Percentiles rank a stretch among this genome's conserved stretches.
Evolutionary conservation across 2,329 filamentous ascomycete genomes (phyloP).

Genomic region (Tolypocladium ophioglossoides): DNA sequence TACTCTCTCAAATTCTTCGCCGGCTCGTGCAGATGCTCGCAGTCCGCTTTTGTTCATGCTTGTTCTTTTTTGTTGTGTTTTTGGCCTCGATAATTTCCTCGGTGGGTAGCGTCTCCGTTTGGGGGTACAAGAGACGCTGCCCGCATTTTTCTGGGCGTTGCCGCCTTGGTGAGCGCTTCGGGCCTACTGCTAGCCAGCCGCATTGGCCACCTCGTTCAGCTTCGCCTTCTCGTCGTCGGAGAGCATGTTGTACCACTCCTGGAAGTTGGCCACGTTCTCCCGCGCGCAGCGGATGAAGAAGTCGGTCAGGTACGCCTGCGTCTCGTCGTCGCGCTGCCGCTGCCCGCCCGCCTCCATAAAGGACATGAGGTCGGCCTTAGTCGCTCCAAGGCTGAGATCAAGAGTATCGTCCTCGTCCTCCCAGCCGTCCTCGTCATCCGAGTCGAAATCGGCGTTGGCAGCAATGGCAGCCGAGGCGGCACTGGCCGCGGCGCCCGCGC

Average conservation of each 20-base stretch:
- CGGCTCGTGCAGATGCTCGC: background rate
- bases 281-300: conserved; percentile 60
- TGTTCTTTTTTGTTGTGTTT: background rate
- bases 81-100: too few relatives aligned
- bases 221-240: conserved; percentile 46
- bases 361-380: conserved; percentile 71
- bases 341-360: conserved; percentile 49
- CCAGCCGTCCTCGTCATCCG: conserved; percentile 73
- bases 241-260: conserved; percentile 44
- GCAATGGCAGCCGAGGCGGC: conserved; percentile 54
- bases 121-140: too few relatives aligned
- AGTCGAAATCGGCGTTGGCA: conserved; percentile 42
- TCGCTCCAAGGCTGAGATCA: conserved; percentile 61
- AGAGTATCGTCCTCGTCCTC: conserved; percentile 73
- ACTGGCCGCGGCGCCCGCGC: conserved; percentile 47
- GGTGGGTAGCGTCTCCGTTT: background rate
- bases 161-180: background rate
- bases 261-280: conserved; percentile 47
- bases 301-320: conserved; percentile 69
- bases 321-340: conserved; percentile 79
- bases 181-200: conserved; percentile 19
- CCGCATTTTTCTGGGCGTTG: background rate
- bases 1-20: background rate
- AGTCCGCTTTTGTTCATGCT: background rate
- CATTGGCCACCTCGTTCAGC: conserved; percentile 39